Evolutionary conservation across 208 protist genomes (phyloP).

Genomic region (Trypanosoma caninum): DNA sequence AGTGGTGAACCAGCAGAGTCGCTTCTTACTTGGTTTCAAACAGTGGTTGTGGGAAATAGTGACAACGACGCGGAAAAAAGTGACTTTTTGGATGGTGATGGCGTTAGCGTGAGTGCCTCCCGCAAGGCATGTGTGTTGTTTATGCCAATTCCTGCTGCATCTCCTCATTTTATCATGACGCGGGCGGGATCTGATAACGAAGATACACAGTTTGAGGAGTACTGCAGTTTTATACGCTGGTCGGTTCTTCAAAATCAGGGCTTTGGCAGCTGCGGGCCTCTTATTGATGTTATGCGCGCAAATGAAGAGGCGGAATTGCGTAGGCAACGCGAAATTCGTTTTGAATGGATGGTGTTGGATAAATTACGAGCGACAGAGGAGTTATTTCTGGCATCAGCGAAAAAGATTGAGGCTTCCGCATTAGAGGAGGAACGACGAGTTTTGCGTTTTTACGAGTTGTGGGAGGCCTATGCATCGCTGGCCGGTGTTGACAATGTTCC

Average conservation of each 20-base stretch:
- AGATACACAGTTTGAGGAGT: background rate
- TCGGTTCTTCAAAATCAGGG: conserved; percentile 18
- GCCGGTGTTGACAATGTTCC: conserved; percentile 38
- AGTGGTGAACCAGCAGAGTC: conserved; percentile 28
- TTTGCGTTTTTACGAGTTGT: conserved; percentile 56
- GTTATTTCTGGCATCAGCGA: conserved; percentile 29
- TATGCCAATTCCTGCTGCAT: conserved; percentile 12
- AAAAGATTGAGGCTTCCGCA: conserved; percentile 19
- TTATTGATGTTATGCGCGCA: background rate
- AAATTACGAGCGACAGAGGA: conserved; percentile 25
- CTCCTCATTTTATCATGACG: background rate
- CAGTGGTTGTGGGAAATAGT: conserved; percentile 41
- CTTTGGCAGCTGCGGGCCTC: conserved; percentile 8
- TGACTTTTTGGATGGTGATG: conserved; percentile 13
- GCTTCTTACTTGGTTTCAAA: conserved; percentile 65
- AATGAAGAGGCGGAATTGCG: conserved; percentile 11
- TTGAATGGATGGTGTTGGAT: conserved; percentile 13
- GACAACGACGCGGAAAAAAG: conserved; percentile 14
- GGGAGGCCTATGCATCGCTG: conserved; percentile 37
- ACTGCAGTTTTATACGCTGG: conserved; percentile 16
- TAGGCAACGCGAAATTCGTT: background rate
- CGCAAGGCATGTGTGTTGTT: conserved; percentile 41
- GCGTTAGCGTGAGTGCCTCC: conserved; percentile 18
- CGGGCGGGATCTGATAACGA: background rate
- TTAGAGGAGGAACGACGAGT: conserved; percentile 39